Percentiles rank a stretch among this genome's conserved stretches.
phyloP scores from a whole-genome alignment of 352 stramenopile genomes.

The Blastocystis sp. region DNA sequence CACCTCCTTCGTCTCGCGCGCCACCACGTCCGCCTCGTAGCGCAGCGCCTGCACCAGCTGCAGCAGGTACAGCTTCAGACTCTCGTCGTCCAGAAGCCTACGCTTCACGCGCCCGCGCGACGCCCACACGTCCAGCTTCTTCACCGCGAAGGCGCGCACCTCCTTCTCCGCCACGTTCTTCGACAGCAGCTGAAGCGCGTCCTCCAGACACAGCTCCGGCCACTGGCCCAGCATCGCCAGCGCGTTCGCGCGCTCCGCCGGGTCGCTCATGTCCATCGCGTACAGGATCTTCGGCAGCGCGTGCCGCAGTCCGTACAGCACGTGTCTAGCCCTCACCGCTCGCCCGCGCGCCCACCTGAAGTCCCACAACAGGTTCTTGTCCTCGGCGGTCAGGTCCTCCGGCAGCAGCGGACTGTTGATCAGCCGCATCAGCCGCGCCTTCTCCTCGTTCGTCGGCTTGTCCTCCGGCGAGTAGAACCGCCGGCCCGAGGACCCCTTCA shows the following conservation, averaged over 20 bases:
- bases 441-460: conserved; percentile 58
- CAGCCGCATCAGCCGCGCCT: conserved; percentile 3
- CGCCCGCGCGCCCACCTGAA: conserved; percentile 23
- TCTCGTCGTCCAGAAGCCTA: conserved; percentile 80
- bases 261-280: conserved; percentile 80
- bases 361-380: conserved; percentile 69
- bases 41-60: conserved; percentile 96
- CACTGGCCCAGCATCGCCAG: conserved; percentile 79
- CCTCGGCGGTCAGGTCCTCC: conserved; percentile 50
- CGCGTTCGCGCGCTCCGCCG: conserved; percentile 78
- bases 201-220: conserved; percentile 74
- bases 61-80: conserved; percentile 91
- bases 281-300: conserved; percentile 81
- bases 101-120: not conserved
- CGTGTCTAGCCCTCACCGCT: conserved; percentile 25
- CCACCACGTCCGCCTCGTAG: conserved; percentile 75
- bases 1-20: conserved; percentile 29
- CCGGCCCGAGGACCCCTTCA: conserved; percentile 2
- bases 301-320: conserved; percentile 75
- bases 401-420: conserved; percentile 27
- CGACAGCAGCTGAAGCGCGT: conserved; percentile 83
- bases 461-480: conserved; percentile 35
- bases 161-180: conserved; percentile 81
- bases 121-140: conserved; percentile 77
- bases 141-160: conserved; percentile 85